Percentiles rank a stretch among this genome's conserved stretches.
Evolutionary conservation across 2,329 filamentous ascomycete species (phyloP).

Genomic region (Fonsecaea multimorphosa): DNA sequence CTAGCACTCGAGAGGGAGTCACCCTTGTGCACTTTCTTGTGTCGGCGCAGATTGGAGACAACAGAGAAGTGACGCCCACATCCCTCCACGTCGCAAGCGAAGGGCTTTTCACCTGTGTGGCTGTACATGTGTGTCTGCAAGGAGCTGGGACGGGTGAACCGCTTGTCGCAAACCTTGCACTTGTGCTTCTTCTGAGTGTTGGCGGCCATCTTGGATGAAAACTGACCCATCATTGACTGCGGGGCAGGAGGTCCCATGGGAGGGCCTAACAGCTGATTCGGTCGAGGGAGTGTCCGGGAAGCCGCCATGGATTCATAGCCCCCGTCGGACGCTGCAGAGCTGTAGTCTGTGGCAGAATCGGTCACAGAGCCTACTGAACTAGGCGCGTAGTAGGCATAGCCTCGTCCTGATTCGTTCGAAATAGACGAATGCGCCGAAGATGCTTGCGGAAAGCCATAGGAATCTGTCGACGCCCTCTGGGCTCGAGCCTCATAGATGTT

Average conservation of each 20-base stretch:
- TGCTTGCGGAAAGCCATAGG: conserved; percentile 86
- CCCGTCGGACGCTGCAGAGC: conserved; percentile 80
- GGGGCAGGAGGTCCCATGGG: conserved; percentile 78
- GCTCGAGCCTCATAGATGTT: conserved; percentile 80
- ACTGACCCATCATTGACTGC: conserved; percentile 98
- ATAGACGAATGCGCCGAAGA: conserved; percentile 89
- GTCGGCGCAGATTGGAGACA: conserved; percentile 90
- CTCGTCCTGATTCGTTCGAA: conserved; percentile 85
- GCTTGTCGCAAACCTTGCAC: conserved; percentile 98
- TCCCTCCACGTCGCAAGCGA: conserved; percentile 90
- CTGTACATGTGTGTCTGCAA: conserved; percentile 98
- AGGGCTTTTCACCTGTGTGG: conserved; percentile 97
- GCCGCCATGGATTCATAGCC: conserved; percentile 71
- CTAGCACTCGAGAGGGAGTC: conserved; percentile 35
- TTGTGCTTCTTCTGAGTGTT: conserved; percentile 99
- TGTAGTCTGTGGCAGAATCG: conserved; percentile 84
- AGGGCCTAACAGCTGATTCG: conserved; percentile 67
- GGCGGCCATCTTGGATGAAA: conserved; percentile 93
- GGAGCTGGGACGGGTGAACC: conserved; percentile 92
- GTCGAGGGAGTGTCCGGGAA: conserved; percentile 82
- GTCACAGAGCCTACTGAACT: conserved; percentile 62
- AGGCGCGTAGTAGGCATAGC: conserved; percentile 85
- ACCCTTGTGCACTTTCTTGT: conserved; percentile 94
- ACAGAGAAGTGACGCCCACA: conserved; percentile 97
- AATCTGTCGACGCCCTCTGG: conserved; percentile 76